A percentile compares a stretch with the other conserved stretches of the same genome.
These are phyloP conservation scores for Gossypium trilobum DNA, from an alignment of 441 rosid genomes.

Conservation along the genomic window DNA sequence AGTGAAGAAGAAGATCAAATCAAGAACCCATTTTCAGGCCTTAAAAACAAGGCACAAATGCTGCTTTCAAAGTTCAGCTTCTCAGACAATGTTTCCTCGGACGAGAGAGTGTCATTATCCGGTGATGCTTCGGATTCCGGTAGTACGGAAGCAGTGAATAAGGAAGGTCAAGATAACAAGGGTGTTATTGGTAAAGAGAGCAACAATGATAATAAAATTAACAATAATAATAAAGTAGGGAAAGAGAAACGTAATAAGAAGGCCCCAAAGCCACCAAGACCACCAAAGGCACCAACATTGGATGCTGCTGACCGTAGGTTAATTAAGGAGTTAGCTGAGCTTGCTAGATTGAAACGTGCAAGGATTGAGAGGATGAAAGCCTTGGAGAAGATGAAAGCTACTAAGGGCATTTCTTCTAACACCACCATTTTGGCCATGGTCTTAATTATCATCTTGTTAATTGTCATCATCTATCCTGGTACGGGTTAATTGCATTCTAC, in stretches of 20 bases:
- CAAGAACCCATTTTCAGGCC: constrained; percentile 15
- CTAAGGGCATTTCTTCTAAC: constrained; percentile 47
- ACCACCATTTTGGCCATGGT: constrained; percentile 46
- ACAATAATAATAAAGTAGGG: constrained; percentile 26
- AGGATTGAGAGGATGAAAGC: constrained; percentile 74
- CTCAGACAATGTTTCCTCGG: constrained; percentile 20
- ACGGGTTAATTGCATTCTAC: not conserved
- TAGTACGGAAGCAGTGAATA: constrained; percentile 21
- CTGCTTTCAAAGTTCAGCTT: constrained; percentile 30
- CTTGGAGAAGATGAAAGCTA: constrained; percentile 64
- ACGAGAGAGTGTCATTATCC: constrained; percentile 24
- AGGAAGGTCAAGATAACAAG: constrained; percentile 24
- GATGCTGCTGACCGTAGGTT: constrained; percentile 79
- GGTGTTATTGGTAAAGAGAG: not conserved
- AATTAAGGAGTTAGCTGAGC: constrained; percentile 67
- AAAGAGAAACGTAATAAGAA: constrained; percentile 62
- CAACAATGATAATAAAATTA: constrained; percentile 15
- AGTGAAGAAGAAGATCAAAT: constrained; percentile 23
- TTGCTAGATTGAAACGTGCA: constrained; percentile 76
- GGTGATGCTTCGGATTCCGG: constrained; percentile 14
- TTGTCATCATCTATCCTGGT: constrained; percentile 67
- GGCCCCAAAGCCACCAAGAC: constrained; percentile 71
- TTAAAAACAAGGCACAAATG: constrained; percentile 27
- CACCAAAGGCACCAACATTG: constrained; percentile 74
- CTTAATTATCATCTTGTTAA: constrained; percentile 56